Base-by-base conservation (phyloP, 2,329 filamentous ascomycete genomes). In the Diplodia scrobiculata region DNA sequence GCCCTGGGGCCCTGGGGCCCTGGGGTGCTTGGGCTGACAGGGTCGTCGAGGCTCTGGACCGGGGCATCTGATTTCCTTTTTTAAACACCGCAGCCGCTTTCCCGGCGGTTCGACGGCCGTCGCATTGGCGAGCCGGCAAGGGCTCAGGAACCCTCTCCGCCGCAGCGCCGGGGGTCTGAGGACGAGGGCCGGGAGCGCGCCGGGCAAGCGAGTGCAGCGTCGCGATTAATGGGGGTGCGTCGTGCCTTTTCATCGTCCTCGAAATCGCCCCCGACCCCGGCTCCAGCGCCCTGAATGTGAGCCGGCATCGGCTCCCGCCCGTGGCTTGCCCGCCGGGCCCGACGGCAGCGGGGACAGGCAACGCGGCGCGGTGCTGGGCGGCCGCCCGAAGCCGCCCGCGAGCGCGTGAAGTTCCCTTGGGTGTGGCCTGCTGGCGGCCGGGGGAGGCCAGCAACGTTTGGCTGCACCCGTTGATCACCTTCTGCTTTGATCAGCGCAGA, bases 401-500 rank as follows among this genome's bases (percentile, higher is more conserved):
- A 21, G 41, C 38, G 54, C 41, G 21, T 48, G 41, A 34, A 45
- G 19, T 17, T 53, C 25, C 51, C 51, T n/a, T 29, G 51, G 14
- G 25, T 17, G n/a, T 17, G 52, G 29, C n/a, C 52, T 10, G 53
- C n/a, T 21, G 25, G 27, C 52, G 19, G 52, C 32, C 52, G 52
- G 32, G 32, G 52, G 11, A 55, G 52, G n/a, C 13, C 32, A 55
- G 52, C 51, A 27, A 32, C 29, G 51, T 54, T 54, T 54, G 27
- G 34, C 52, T 55, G 52, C 21, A 7, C 25, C 36, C 55, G 55
- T 60, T 60, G 55, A 60, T 60, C 55, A 48, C 55, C 55, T 60
- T 53, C 51, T 53, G 38, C 55, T 60, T 47, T 60, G 38, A 60
- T 60, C 55, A 29, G 55, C 55, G 55, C 55, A 60, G 55, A 60